Evolutionary conservation across 305 asterid species (phyloP).

Genomic region (Solanum hybrid): DNA sequence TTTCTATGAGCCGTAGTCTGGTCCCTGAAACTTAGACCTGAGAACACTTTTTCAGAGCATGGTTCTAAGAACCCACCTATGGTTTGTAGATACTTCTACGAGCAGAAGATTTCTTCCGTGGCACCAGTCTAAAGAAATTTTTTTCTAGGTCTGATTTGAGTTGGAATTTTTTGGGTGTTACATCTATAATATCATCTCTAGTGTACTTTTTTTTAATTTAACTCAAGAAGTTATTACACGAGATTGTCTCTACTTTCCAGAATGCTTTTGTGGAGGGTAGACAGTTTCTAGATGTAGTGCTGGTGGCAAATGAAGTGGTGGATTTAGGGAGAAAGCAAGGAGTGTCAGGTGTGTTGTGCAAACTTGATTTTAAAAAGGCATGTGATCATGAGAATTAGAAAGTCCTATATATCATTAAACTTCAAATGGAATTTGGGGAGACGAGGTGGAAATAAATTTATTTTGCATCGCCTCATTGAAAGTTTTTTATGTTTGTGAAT

Average conservation of each 20-base stretch:
- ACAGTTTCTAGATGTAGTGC: not conserved
- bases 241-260: not conserved
- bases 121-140: no score
- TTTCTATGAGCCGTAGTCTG: no score
- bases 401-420: not conserved
- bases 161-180: no score
- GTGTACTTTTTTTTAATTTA: no score
- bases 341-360: not conserved
- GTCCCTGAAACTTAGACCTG: no score
- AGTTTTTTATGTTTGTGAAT: not conserved
- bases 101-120: no score
- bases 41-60: no score
- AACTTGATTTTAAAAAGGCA: not conserved
- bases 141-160: no score
- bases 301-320: not conserved
- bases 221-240: no score
- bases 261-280: not conserved
- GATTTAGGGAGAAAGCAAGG: not conserved
- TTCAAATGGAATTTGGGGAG: not conserved
- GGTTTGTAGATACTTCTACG: no score
- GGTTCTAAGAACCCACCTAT: no score
- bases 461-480: not conserved
- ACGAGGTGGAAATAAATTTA: not conserved
- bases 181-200: no score
- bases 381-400: not conserved